Evolutionary conservation across 169 alveolate genomes (phyloP).

Genomic region (Cryptosporidium ubiquitum): DNA sequence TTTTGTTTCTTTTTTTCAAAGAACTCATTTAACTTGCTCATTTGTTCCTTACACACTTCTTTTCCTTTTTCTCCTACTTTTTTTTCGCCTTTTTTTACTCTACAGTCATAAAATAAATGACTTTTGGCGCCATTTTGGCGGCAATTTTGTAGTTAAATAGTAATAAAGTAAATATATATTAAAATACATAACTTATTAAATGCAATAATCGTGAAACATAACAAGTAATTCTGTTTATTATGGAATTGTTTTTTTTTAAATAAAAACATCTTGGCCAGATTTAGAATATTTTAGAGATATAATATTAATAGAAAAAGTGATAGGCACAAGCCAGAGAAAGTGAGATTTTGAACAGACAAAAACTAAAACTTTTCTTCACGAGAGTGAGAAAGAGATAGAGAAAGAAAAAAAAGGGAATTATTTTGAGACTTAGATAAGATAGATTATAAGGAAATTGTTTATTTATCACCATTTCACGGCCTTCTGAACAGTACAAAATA

Average conservation of each 20-base stretch:
- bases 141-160: background rate
- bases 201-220: background rate
- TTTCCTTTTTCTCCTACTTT: background rate
- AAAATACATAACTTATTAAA: background rate
- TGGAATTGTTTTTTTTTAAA: too few relatives aligned
- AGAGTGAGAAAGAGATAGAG: too few relatives aligned
- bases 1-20: slow-evolving; percentile 68
- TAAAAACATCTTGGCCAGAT: too few relatives aligned
- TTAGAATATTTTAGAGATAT: background rate
- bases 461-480: background rate
- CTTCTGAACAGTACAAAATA: background rate
- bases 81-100: background rate
- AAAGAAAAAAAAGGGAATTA: too few relatives aligned
- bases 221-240: too few relatives aligned
- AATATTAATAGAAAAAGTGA: background rate
- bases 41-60: background rate
- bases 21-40: slow-evolving; percentile 64
- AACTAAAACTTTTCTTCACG: too few relatives aligned
- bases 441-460: background rate
- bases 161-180: background rate
- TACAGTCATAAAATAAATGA: background rate
- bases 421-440: background rate
- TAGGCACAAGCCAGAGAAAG: background rate
- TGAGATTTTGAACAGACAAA: background rate
- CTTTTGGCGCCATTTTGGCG: slow-evolving; percentile 15